phyloP scores from a whole-genome alignment of 1,284 basidiomycete species.

The Papiliotrema flavescens region DNA sequence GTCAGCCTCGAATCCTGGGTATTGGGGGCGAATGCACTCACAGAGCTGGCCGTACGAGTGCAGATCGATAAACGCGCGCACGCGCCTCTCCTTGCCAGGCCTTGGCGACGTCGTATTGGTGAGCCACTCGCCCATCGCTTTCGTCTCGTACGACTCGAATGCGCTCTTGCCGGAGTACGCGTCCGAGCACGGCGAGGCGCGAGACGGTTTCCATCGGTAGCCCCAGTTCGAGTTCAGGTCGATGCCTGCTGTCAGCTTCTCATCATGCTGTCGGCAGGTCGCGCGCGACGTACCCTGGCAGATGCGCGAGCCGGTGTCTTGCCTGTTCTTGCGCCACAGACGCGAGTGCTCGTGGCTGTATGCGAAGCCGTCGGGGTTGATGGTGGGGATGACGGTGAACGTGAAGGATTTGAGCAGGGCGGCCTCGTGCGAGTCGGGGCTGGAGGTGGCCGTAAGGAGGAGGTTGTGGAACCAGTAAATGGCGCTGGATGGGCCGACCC shows the following conservation, averaged over 20 bases:
- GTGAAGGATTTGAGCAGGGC: constrained; percentile 60
- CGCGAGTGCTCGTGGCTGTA: constrained; percentile 64
- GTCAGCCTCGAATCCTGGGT: background rate
- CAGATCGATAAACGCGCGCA: constrained; percentile 67
- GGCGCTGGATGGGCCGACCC: constrained; percentile 72
- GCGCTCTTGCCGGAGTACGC: constrained; percentile 68
- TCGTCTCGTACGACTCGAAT: constrained; percentile 72
- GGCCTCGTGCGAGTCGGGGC: constrained; percentile 28
- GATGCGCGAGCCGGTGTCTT: constrained; percentile 49
- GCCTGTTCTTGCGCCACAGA: constrained; percentile 81
- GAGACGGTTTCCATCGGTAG: constrained; percentile 42
- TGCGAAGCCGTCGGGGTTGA: constrained; percentile 80
- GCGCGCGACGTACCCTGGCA: constrained; percentile 40
- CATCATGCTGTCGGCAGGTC: background rate
- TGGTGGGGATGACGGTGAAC: constrained; percentile 71
- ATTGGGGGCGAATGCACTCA: constrained; percentile 47
- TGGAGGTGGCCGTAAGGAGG: constrained; percentile 53
- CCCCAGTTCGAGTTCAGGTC: constrained; percentile 78
- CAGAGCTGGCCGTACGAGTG: constrained; percentile 80
- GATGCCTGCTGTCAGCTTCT: constrained; percentile 55
- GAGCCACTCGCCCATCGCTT: constrained; percentile 68
- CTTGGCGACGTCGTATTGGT: constrained; percentile 35
- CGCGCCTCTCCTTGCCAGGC: constrained; percentile 45
- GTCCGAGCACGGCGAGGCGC: constrained; percentile 58
- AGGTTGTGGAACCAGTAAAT: constrained; percentile 71